phyloP scores from a whole-genome alignment of 106 monocot species.

The Apostasia ramifera region DNA sequence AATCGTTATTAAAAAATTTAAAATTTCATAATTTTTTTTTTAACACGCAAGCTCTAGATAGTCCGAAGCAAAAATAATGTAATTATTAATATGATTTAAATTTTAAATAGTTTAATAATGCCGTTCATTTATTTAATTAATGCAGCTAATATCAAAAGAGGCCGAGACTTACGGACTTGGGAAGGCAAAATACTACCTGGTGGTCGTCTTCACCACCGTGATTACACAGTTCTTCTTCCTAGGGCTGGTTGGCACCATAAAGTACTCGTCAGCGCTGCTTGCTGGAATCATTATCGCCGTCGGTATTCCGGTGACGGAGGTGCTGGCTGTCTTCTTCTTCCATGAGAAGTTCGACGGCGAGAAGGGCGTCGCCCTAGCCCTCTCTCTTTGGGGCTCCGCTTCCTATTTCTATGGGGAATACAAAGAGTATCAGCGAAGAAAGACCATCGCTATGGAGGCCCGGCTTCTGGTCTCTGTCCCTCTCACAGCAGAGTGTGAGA shows the following conservation, averaged over 20 bases:
- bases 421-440: constrained; percentile 11
- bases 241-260: constrained; percentile 51
- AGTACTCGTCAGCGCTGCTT: constrained; percentile 45
- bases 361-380: constrained; percentile 44
- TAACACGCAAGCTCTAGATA: too few relatives aligned
- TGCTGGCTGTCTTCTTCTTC: constrained; percentile 40
- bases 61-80: too few relatives aligned
- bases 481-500: too few relatives aligned
- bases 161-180: constrained; percentile 38
- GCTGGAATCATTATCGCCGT: constrained; percentile 45
- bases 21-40: too few relatives aligned
- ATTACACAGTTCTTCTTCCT: constrained; percentile 49
- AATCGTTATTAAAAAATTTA: too few relatives aligned
- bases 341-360: constrained; percentile 30
- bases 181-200: constrained; percentile 41
- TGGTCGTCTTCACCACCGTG: constrained; percentile 26
- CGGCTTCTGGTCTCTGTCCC: neutral
- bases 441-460: neutral
- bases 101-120: too few relatives aligned
- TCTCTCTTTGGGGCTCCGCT: constrained; percentile 45
- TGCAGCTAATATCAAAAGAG: constrained; percentile 50
- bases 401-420: constrained; percentile 55
- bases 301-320: constrained; percentile 49
- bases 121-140: neutral
- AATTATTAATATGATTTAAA: too few relatives aligned